Evolutionary conservation across 2,329 filamentous ascomycete species (phyloP), one percentile per base, ranked within the genome.

Genomic region (Fusarium concolor): DNA sequence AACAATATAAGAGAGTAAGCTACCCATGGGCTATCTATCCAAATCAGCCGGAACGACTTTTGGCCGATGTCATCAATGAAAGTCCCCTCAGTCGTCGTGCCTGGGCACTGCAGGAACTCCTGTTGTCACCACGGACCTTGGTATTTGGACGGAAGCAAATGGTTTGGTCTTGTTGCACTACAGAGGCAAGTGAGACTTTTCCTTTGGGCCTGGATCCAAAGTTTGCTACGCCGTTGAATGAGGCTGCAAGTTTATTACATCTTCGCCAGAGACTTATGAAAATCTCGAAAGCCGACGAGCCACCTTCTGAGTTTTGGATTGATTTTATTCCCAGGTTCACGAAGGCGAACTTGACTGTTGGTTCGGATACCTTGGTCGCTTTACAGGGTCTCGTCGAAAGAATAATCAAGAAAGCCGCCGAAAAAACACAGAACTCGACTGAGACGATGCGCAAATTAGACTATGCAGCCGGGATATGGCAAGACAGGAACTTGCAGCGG

Each of bases 21-120:
- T 58, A 58, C 3, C 56, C 56, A 8, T 58, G 56, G 56, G 56
- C 56, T 18, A 33, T 58, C 8, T 58, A 58, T 3, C 52, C 56
- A 1, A 33, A 58, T 7, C 52, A 57, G 9, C 24, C 52, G 1
- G 56, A 58, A 26, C 41, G 33, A 0, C 22, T 58, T 2, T n/a
- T 58, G 3, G 28, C 11, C n/a, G 20, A 29, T 1, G 17, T 41
- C 1, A 58, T 58, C 4, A 58, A 58, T 2, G 26, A 58, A 1
- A 57, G 52, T 6, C 52, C 52, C 12, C 22, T 58, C 0, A 58
- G 56, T 6, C 26, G 41, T 3, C 41, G 56, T 17, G 56, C 56
- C 0, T 58, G 56, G 56, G 56, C 56, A 0, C 5, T 58, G 0
- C 56, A 58, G 15, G 56, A 58, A 3, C 56, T 58, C 4, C 5